A percentile compares a stretch with the other conserved stretches of the same genome.
Conservation (phyloP, 2,329 filamentous ascomycete genomes). For the Penicillium sp. region DNA sequence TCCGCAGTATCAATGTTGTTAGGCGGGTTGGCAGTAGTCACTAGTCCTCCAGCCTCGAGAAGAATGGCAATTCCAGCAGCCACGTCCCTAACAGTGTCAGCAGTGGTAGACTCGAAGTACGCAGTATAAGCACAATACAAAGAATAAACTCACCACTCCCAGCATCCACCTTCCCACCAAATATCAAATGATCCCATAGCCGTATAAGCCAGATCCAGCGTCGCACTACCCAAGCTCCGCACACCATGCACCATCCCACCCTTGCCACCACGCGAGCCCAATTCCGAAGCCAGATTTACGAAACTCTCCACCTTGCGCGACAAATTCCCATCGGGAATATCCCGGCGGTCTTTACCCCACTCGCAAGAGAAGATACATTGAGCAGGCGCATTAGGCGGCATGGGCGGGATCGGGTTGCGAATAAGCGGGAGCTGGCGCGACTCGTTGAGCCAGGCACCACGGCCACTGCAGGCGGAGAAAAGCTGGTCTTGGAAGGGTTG, state of each 20-base stretch:
- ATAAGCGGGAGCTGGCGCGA: constrained; percentile 59
- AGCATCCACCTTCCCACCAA: constrained; percentile 78
- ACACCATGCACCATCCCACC: constrained; percentile 77
- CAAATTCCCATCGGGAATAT: constrained; percentile 62
- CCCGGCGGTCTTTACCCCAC: constrained; percentile 72
- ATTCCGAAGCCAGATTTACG: constrained; percentile 66
- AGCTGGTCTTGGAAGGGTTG: constrained; percentile 65
- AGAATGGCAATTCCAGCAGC: constrained; percentile 69
- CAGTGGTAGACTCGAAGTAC: neutral
- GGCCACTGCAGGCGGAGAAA: constrained; percentile 62
- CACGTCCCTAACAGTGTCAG: constrained; percentile 52
- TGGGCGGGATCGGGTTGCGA: constrained; percentile 55
- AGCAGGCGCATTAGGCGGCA: constrained; percentile 60
- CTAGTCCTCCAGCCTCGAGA: constrained; percentile 65
- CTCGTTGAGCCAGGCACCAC: constrained; percentile 66
- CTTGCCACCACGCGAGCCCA: constrained; percentile 57
- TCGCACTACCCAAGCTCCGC: constrained; percentile 66
- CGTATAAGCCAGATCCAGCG: constrained; percentile 67
- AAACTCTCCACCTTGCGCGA: constrained; percentile 69
- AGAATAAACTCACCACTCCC: constrained; percentile 58
- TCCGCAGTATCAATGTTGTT: constrained; percentile 50
- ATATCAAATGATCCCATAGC: constrained; percentile 73
- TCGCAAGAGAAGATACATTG: constrained; percentile 70
- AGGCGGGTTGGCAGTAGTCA: constrained; percentile 70
- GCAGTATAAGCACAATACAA: neutral